Conservation (phyloP, 2,329 filamentous ascomycete species). For the Aulographum hederae region DNA sequence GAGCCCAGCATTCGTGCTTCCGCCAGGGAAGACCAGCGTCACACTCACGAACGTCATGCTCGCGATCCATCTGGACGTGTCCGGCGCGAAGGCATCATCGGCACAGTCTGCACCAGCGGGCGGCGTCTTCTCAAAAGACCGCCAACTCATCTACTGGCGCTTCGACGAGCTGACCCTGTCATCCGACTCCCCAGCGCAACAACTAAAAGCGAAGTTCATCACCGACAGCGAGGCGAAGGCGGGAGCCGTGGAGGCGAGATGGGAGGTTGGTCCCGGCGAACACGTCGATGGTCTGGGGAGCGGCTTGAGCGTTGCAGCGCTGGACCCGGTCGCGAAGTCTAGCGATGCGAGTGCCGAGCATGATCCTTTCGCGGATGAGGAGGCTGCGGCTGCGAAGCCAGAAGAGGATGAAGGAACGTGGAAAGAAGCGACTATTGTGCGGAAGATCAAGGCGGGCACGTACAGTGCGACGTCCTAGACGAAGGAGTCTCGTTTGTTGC, state of each 20-base stretch:
- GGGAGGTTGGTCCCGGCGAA: slow-evolving; percentile 39
- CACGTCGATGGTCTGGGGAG: slow-evolving; percentile 29
- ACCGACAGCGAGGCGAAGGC: slow-evolving; percentile 54
- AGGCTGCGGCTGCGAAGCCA: slow-evolving; percentile 14
- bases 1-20: slow-evolving; percentile 46
- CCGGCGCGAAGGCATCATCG: slow-evolving; percentile 37
- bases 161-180: slow-evolving; percentile 53
- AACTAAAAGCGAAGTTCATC: slow-evolving; percentile 67
- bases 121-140: slow-evolving; percentile 64
- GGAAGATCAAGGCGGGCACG: background rate
- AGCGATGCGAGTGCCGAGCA: slow-evolving; percentile 23
- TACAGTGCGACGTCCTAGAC: background rate
- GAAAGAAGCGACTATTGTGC: slow-evolving; percentile 35
- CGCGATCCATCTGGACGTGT: slow-evolving; percentile 46
- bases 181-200: slow-evolving; percentile 40
- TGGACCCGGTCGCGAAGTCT: slow-evolving; percentile 15
- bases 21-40: slow-evolving; percentile 24
- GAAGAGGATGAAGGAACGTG: slow-evolving; percentile 28
- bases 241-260: slow-evolving; percentile 65
- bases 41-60: slow-evolving; percentile 59
- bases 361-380: slow-evolving; percentile 56
- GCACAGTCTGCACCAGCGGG: slow-evolving; percentile 47
- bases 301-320: slow-evolving; percentile 39
- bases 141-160: slow-evolving; percentile 63
- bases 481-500: no score